Conservation (phyloP, 139 green algal species). For the Ettlia oleoabundans region DNA sequence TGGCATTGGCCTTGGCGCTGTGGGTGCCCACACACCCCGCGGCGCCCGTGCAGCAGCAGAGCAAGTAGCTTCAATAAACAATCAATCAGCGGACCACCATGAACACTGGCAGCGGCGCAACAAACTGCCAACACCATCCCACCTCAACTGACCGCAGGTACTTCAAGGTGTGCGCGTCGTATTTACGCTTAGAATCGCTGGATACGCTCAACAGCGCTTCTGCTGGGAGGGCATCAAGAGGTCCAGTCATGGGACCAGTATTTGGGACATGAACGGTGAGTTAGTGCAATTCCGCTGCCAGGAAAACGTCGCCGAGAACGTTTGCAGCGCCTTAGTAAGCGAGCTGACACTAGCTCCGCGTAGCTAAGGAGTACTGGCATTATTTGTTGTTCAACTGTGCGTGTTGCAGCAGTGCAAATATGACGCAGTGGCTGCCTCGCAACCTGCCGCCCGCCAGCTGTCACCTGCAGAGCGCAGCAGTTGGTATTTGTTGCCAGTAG, state of each 20-base stretch:
- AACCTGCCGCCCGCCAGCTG: too few relatives aligned
- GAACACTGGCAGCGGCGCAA: too few relatives aligned
- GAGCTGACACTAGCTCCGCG: not conserved
- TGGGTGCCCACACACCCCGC: slow-evolving; percentile 61
- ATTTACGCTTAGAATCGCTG: slow-evolving; percentile 30
- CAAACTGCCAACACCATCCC: too few relatives aligned
- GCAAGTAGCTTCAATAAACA: not conserved
- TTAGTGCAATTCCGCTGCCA: not conserved
- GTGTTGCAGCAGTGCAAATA: too few relatives aligned
- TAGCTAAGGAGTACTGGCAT: not conserved
- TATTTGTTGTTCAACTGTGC: too few relatives aligned
- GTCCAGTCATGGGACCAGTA: slow-evolving; percentile 70
- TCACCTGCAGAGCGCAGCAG: too few relatives aligned
- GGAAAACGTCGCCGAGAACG: slow-evolving; percentile 70
- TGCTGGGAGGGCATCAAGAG: slow-evolving; percentile 42
- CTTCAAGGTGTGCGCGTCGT: slow-evolving; percentile 65
- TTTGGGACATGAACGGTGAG: slow-evolving; percentile 68
- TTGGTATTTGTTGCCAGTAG: too few relatives aligned
- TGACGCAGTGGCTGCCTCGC: too few relatives aligned
- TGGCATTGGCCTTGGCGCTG: slow-evolving; percentile 67
- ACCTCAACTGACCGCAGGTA: too few relatives aligned
- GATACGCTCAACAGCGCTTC: not conserved
- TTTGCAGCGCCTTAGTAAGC: slow-evolving; percentile 67
- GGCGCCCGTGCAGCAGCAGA: not conserved
- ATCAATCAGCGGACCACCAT: not conserved